Base-by-base conservation (phyloP, 1,284 basidiomycete genomes). In the Rhodotorula sp. region DNA sequence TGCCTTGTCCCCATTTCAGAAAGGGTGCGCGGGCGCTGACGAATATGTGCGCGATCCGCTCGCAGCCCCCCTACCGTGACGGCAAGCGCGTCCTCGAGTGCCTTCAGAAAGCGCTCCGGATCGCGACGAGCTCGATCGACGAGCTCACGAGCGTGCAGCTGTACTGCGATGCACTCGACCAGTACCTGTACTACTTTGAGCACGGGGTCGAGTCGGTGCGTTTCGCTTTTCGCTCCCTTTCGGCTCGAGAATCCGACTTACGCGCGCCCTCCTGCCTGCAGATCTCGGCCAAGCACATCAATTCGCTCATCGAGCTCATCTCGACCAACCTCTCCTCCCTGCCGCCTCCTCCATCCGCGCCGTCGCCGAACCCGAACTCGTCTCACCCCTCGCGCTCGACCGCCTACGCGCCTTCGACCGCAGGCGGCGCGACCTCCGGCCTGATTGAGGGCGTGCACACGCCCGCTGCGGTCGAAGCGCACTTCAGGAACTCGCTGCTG, bases 41-140 rank as follows among this genome's bases (percentile, higher is more conserved):
- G n/a, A 27, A 9, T 7, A 97, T 46, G 21, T 50, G 44, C 6
- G 3, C n/a, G 6, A 8, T 54, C 15, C 12, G 13, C n/a, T 22
- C n/a, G 5, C 72, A 94, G 91, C 88, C 89, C 76, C 91, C 92
- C 39, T 91, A 71, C 65, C 90, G 92, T 77, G 94, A 97, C 80
- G 94, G 92, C 82, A 96, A 96, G 80, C 91, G 94, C 51, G 94
- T 97, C 0, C 84, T 97, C 44, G 94, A 97, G 81, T 97, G 94
- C 78, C 84, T 97, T 48, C 94, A 97, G 81, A 97, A 97, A 82
- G 91, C 92, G 12, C 84, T 97, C 36, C 88, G 94, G 8, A 97
- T 96, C 78, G 94, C 94, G 4, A 93, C 92, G 78, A 92, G 91
- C 4, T 91, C 92, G 44, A 94, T 93, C 69, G 94, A 97, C 82